phyloP scores from a whole-genome alignment of 257 asterid genomes.

The Fraxinus americana region DNA sequence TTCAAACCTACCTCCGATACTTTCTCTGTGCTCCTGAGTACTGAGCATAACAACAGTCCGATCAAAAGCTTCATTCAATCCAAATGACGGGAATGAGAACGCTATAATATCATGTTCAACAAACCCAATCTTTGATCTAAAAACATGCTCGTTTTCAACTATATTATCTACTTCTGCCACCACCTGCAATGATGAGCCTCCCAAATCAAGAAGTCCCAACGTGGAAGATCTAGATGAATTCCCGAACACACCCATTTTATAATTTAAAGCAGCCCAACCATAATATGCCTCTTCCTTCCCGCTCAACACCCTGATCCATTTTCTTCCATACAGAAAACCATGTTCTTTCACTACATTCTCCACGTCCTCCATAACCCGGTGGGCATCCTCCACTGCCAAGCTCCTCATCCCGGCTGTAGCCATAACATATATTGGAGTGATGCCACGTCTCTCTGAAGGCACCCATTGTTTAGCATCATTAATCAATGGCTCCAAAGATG shows the following conservation, averaged over 20 bases:
- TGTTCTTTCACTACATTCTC: slow-evolving; percentile 51
- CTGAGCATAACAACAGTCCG: slow-evolving; percentile 63
- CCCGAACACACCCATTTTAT: slow-evolving; percentile 56
- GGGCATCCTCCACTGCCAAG: slow-evolving; percentile 42
- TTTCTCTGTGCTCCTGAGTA: slow-evolving; percentile 45
- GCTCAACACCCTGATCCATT: slow-evolving; percentile 73
- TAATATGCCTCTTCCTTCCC: slow-evolving; percentile 88
- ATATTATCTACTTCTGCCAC: slow-evolving; percentile 58
- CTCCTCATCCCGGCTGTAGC: slow-evolving; percentile 93
- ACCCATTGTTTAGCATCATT: slow-evolving; percentile 65
- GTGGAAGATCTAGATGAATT: slow-evolving; percentile 44
- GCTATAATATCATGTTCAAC: slow-evolving; percentile 52
- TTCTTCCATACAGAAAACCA: slow-evolving; percentile 47
- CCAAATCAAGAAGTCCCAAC: slow-evolving; percentile 83
- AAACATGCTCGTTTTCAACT: slow-evolving; percentile 35
- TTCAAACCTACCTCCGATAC: slow-evolving; percentile 46
- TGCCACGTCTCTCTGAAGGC: slow-evolving; percentile 45
- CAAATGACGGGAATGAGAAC: slow-evolving; percentile 70
- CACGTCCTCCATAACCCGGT: slow-evolving; percentile 43
- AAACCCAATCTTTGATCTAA: slow-evolving; percentile 55
- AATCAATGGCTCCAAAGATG: slow-evolving; percentile 68
- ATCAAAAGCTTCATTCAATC: slow-evolving; percentile 81
- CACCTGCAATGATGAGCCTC: slow-evolving; percentile 88
- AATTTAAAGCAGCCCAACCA: slow-evolving; percentile 82
- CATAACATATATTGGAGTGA: slow-evolving; percentile 63